These are phyloP conservation scores for Fraxinus velutina DNA, from an alignment of 305 asterid genomes.

Conservation along the genomic window DNA sequence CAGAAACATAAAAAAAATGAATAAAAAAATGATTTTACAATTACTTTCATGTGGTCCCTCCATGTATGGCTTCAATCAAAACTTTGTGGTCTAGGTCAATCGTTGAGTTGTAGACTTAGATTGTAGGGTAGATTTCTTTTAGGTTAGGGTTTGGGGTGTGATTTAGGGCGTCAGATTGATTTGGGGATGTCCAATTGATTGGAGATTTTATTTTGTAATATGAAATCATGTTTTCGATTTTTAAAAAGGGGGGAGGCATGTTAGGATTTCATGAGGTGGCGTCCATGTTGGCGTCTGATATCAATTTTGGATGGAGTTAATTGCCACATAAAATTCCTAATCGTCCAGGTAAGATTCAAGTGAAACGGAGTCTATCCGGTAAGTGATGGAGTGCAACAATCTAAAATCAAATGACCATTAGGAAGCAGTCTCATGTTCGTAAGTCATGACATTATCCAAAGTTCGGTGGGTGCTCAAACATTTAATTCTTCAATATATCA, in stretches of 20 bases:
- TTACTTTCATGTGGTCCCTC: neutral
- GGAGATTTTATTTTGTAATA: neutral
- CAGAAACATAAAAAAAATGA: neutral
- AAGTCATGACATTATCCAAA: neutral
- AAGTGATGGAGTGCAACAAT: neutral
- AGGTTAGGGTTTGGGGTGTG: neutral
- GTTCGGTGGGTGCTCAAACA: neutral
- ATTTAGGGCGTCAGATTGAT: too few relatives aligned
- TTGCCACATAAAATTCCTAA: neutral
- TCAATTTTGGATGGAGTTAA: neutral
- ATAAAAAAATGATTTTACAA: neutral
- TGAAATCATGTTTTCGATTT: neutral
- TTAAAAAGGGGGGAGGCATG: neutral
- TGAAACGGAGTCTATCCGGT: neutral
- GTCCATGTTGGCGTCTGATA: neutral
- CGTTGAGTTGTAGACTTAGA: neutral
- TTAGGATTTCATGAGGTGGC: neutral
- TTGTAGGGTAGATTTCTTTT: neutral
- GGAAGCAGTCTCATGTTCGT: neutral
- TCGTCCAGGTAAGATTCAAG: neutral
- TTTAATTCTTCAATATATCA: neutral
- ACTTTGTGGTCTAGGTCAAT: neutral
- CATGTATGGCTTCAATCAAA: neutral
- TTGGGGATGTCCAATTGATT: neutral
- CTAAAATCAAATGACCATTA: too few relatives aligned